These are phyloP conservation scores for Triticum dicoccoides DNA, from an alignment of 176 grass and related monocot species.

Conservation along the genomic window DNA sequence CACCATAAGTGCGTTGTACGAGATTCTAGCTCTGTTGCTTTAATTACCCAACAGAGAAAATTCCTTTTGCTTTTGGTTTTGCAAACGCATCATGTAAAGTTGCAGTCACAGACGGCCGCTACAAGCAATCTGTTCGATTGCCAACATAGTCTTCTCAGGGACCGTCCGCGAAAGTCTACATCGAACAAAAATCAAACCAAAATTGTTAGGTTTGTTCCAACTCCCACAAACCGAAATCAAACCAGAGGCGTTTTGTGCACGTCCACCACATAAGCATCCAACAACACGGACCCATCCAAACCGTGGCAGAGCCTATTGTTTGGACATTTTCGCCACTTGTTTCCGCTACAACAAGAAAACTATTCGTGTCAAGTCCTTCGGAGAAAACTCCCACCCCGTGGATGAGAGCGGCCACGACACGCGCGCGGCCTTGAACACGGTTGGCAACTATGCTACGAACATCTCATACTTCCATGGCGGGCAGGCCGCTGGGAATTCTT, in stretches of 20 bases:
- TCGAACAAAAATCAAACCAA: too few species aligned
- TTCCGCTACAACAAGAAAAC: neutral
- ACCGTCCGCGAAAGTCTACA: too few species aligned
- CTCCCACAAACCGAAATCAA: too few species aligned
- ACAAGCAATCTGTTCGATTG: constrained; percentile 27
- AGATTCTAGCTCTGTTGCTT: constrained; percentile 17
- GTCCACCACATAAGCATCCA: too few species aligned
- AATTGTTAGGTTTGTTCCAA: too few species aligned
- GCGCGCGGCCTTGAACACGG: neutral
- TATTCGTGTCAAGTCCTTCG: neutral
- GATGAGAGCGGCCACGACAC: neutral
- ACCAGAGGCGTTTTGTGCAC: too few species aligned
- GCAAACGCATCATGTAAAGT: constrained; percentile 29
- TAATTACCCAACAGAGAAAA: constrained; percentile 5
- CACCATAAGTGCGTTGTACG: neutral
- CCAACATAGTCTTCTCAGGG: too few species aligned
- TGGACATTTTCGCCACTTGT: too few species aligned
- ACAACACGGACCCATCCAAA: too few species aligned
- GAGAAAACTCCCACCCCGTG: neutral
- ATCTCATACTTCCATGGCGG: neutral
- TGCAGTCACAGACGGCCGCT: neutral
- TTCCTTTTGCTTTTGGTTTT: constrained; percentile 22
- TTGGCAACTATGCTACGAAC: neutral
- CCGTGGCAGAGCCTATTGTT: too few species aligned
- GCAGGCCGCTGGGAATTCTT: neutral